Conservation (phyloP, 345 rosid genomes). For the Viola odorata region DNA sequence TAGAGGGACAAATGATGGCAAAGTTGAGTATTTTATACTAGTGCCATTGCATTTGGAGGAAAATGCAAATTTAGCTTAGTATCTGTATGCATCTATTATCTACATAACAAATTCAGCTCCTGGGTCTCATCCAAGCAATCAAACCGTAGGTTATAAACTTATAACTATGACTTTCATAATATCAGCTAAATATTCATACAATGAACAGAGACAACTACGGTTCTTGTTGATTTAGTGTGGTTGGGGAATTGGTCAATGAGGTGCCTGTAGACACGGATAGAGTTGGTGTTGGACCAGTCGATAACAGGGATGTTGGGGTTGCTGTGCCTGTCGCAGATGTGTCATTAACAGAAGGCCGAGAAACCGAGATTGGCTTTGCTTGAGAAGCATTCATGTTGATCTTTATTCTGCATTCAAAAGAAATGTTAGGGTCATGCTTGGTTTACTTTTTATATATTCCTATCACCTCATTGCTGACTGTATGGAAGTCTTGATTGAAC, state of each 20-base stretch:
- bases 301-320: conserved; percentile 17
- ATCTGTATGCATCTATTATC: neutral
- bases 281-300: conserved; percentile 16
- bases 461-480: neutral
- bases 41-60: neutral
- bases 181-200: neutral
- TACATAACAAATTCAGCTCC: neutral
- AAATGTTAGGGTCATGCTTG: conserved; percentile 7
- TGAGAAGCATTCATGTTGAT: conserved; percentile 73
- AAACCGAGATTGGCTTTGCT: conserved; percentile 35
- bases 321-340: conserved; percentile 25
- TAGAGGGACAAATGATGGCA: no score
- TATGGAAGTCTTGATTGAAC: neutral
- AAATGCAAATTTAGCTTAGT: neutral
- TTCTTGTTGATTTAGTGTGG: conserved; percentile 10
- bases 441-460: neutral
- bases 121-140: neutral
- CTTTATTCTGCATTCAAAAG: conserved; percentile 56
- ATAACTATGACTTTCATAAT: conserved; percentile 5
- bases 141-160: neutral
- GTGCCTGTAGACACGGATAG: conserved; percentile 14
- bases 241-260: conserved; percentile 17
- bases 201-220: neutral
- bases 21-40: no score
- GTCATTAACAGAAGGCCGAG: conserved; percentile 27